Conservation (phyloP, 2,329 filamentous ascomycete species). For the Fusarium mangiferae region DNA sequence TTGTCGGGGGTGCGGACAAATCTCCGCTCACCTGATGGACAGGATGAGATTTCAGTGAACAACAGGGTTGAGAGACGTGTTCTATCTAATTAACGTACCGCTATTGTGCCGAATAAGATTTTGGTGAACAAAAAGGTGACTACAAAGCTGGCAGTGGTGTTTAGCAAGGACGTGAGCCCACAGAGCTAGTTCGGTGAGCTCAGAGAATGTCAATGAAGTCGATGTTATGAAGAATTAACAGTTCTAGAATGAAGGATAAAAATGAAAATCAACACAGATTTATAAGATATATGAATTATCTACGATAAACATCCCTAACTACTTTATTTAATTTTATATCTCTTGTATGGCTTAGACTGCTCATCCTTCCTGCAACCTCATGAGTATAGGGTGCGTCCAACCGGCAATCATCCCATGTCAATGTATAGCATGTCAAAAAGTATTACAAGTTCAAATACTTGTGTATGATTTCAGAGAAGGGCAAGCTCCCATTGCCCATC, state of each 20-base stretch:
- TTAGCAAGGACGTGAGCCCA: accelerated
- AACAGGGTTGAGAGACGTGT: neutral
- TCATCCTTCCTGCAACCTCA: neutral
- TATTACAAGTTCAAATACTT: neutral
- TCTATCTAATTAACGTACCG: accelerated
- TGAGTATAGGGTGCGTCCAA: neutral
- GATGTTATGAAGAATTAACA: neutral
- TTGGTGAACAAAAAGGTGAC: neutral
- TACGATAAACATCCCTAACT: no score
- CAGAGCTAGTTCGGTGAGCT: neutral
- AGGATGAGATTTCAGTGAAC: neutral
- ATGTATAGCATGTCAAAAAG: neutral
- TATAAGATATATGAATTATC: no score
- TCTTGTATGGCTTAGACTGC: neutral
- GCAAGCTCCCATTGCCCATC: accelerated
- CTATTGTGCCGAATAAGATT: accelerated
- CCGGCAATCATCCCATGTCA: neutral
- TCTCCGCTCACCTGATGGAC: neutral
- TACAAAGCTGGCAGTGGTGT: neutral
- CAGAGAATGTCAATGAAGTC: neutral
- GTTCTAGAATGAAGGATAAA: neutral
- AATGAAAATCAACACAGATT: no score
- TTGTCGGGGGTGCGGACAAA: neutral
- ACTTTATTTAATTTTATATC: neutral
- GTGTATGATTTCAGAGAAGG: accelerated